Evolutionary conservation across 495 filamentous ascomycete species (phyloP), one percentile per base, ranked within the genome.

Genomic region (Aspergillus baeticus): DNA sequence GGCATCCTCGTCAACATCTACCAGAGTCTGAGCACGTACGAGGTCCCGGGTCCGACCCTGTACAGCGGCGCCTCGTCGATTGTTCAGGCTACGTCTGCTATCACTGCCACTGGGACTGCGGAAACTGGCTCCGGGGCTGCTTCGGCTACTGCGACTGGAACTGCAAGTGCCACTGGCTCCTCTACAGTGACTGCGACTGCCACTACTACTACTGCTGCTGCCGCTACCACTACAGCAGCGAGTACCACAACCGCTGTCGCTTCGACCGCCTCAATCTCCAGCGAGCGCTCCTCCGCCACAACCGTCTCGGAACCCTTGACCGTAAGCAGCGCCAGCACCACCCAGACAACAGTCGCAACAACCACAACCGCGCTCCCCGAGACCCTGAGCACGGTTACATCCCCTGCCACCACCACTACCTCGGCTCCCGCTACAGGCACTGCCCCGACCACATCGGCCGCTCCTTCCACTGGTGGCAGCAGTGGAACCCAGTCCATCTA

Each of bases 1-100:
- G 83, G 85, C 46, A 79, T 88, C 59, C 37, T 77, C 39, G 75
- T 85, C 63, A 80, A 83, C 66, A 81, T 85, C 62, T 86, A 84
- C 70, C 63, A 62, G 14, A 58, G 61, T 18, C 57, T 75, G 15
- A 58, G 70, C 13, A 56, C 56, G 22, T 82, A 82, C 57, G 69
- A 66, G 13, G 73, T 81, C 14, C 78, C 79, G 8, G 78, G 79
- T 1, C 78, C 78, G 8, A 48, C 60, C n/a, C 57, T 75, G 6
- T 78, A 68, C 52, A 57, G 34, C 35, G 66, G 62, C 11, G 66
- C 63, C 26, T 50, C 57, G 17, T 54, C 52, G 29, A 39, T 61
- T 51, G 46, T 34, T 11, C 61, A 64, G 49, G 35, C 54, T 41
- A 59, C 53, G 21, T 66, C 63, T 14, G 58, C 58, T 42, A 48